A percentile compares a stretch with the other conserved stretches of the same genome.
Conservation (phyloP, 2,329 filamentous ascomycete species). For the Alternaria triticina region DNA sequence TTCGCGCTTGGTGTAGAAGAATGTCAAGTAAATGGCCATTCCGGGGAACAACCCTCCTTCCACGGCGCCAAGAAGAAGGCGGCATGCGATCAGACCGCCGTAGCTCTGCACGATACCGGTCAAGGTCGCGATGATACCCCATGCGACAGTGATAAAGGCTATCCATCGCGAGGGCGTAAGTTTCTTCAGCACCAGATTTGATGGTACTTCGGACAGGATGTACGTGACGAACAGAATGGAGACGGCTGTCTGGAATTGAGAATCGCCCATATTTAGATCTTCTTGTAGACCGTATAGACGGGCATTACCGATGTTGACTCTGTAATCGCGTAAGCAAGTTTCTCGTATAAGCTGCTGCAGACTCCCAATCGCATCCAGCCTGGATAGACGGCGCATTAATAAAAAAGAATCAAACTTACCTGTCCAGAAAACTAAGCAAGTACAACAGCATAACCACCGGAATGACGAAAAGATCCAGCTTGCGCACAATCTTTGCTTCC, state of each 20-base stretch:
- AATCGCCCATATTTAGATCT: conserved; percentile 65
- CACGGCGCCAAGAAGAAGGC: conserved; percentile 70
- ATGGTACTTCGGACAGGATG: conserved; percentile 54
- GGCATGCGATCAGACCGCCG: conserved; percentile 69
- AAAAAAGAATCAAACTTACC: conserved; percentile 52
- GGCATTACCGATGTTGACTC: conserved; percentile 76
- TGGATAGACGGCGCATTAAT: not conserved
- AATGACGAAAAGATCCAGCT: conserved; percentile 69
- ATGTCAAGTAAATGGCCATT: conserved; percentile 71
- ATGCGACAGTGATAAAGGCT: conserved; percentile 64
- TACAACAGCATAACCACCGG: conserved; percentile 74
- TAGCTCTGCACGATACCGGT: conserved; percentile 73
- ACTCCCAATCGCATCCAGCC: no score
- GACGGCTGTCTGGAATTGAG: conserved; percentile 68
- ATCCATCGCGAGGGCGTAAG: conserved; percentile 57
- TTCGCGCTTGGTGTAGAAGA: conserved; percentile 78
- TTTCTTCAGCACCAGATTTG: conserved; percentile 56
- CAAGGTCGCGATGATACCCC: conserved; percentile 69
- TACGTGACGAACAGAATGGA: conserved; percentile 56
- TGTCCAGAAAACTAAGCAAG: conserved; percentile 76
- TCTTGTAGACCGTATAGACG: conserved; percentile 66
- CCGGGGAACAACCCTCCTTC: conserved; percentile 76
- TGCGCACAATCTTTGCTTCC: conserved; percentile 66
- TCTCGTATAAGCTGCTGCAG: not conserved
- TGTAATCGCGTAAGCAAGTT: not conserved